phyloP scores from a whole-genome alignment of 1,139 yeast genomes.

The Yamadazyma dendronema region DNA sequence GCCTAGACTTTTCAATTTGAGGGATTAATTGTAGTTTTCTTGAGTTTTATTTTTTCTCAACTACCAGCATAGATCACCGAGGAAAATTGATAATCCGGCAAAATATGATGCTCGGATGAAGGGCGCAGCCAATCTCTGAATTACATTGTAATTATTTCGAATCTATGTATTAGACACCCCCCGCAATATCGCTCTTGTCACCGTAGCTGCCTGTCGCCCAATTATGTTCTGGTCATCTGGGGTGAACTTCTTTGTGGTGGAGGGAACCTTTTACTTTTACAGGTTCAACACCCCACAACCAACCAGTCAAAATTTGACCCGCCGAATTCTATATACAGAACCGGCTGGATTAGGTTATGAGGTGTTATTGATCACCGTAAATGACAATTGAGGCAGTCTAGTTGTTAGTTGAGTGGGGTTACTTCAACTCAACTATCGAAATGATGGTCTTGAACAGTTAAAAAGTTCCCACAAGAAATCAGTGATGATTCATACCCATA shows the following conservation, averaged over 20 bases:
- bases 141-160: neutral
- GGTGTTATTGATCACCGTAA: too few relatives aligned
- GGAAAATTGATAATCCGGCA: slow-evolving; percentile 1
- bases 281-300: neutral
- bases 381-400: too few relatives aligned
- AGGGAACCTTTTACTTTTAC: neutral
- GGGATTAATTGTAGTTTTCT: neutral
- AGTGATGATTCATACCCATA: too few relatives aligned
- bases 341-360: neutral
- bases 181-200: too few relatives aligned
- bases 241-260: neutral
- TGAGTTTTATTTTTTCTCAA: neutral
- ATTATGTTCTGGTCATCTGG: too few relatives aligned
- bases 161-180: too few relatives aligned
- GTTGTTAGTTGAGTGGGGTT: too few relatives aligned
- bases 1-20: neutral
- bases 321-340: neutral
- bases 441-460: too few relatives aligned
- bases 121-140: too few relatives aligned
- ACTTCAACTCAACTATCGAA: too few relatives aligned
- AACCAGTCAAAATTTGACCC: neutral
- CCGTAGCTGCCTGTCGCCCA: too few relatives aligned
- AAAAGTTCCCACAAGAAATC: too few relatives aligned
- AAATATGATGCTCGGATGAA: neutral
- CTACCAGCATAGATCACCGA: neutral